These are phyloP conservation scores for Sporothrix pallida DNA, from an alignment of 2,329 filamentous ascomycete genomes.

Conservation along the genomic window DNA sequence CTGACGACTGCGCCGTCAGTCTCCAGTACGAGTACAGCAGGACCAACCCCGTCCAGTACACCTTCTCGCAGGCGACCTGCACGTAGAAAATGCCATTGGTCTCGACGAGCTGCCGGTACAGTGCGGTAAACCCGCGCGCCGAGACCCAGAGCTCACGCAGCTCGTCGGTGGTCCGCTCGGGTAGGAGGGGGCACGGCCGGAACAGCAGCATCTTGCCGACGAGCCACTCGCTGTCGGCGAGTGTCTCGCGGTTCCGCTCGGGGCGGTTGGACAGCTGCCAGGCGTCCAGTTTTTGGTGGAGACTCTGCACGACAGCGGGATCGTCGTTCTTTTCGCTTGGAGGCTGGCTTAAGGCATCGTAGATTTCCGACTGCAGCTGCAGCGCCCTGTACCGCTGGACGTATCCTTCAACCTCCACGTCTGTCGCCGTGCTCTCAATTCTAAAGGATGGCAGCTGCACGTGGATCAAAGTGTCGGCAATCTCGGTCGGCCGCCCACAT, in stretches of 20 bases:
- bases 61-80: conserved; percentile 41
- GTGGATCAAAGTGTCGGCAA: conserved; percentile 39
- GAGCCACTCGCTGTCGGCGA: conserved; percentile 40
- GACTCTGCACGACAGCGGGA: conserved; percentile 19
- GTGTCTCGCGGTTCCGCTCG: conserved; percentile 35
- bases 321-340: background rate
- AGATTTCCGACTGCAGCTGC: conserved; percentile 40
- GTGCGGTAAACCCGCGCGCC: conserved; percentile 35
- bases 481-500: conserved; percentile 39
- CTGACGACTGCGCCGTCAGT: conserved; percentile 12
- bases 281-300: conserved; percentile 31
- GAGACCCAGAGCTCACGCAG: conserved; percentile 39
- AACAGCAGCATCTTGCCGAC: conserved; percentile 40
- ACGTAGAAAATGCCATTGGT: conserved; percentile 41
- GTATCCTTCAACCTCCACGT: conserved; percentile 39
- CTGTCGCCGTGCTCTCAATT: conserved; percentile 38
- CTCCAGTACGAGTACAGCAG: conserved; percentile 40
- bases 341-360: conserved; percentile 35
- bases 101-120: conserved; percentile 40
- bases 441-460: conserved; percentile 39
- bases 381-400: conserved; percentile 40
- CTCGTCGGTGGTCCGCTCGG: conserved; percentile 34
- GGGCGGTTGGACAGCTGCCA: conserved; percentile 37
- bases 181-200: conserved; percentile 38
- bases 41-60: conserved; percentile 40